These are phyloP conservation scores for Adansonia gregorii DNA, from an alignment of 441 rosid genomes.

Conservation along the genomic window DNA sequence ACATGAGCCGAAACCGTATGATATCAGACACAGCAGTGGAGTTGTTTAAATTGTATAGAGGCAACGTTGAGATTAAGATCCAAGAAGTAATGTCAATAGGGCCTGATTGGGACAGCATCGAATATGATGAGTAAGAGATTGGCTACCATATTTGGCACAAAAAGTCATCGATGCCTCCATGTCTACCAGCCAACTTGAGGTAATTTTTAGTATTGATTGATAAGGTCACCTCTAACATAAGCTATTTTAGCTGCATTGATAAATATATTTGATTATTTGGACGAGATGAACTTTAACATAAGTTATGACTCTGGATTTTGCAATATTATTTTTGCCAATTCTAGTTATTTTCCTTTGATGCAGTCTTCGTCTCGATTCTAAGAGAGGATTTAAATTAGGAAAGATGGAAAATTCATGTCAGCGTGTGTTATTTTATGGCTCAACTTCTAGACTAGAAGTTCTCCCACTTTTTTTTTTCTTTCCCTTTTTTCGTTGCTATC, in stretches of 20 bases:
- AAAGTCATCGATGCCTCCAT: background rate
- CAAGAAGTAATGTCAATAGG: constrained; percentile 61
- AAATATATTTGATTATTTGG: constrained; percentile 14
- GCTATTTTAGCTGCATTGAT: constrained; percentile 6
- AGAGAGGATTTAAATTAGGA: no score
- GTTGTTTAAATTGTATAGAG: constrained; percentile 64
- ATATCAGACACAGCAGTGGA: constrained; percentile 47
- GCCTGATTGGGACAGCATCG: constrained; percentile 54
- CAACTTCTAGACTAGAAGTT: no score
- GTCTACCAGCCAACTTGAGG: background rate
- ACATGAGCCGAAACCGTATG: constrained; percentile 41
- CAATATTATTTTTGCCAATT: background rate
- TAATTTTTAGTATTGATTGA: background rate
- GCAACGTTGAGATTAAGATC: constrained; percentile 47
- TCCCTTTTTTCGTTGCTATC: no score
- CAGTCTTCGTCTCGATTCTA: no score
- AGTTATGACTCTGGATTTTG: background rate
- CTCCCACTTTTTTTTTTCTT: no score
- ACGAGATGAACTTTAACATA: background rate
- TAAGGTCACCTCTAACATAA: background rate
- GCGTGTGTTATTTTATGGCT: no score
- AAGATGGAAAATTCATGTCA: no score
- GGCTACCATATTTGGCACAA: background rate
- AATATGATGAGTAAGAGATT: constrained; percentile 26
- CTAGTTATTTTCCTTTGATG: background rate